These are phyloP conservation scores for Cutaneotrichosporon cavernicola DNA, from an alignment of 1,284 basidiomycete species.

Conservation along the genomic window DNA sequence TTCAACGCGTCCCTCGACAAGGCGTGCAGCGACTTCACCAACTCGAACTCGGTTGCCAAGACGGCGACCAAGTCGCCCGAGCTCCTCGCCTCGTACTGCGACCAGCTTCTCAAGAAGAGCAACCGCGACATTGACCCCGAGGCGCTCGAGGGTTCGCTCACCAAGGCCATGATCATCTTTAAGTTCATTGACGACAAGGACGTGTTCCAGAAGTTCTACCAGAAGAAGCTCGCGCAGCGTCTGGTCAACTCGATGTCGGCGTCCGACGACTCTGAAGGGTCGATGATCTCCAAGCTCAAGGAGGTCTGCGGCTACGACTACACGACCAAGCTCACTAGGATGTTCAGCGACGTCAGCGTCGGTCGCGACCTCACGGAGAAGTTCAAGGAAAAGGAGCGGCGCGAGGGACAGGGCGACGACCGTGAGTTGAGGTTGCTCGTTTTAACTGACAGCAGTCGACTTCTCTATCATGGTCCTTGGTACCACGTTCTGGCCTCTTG, in stretches of 20 bases:
- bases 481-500: constrained; percentile 94
- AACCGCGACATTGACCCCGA: constrained; percentile 91
- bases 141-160: constrained; percentile 83
- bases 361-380: constrained; percentile 94
- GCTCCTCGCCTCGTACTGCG: constrained; percentile 88
- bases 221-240: constrained; percentile 91
- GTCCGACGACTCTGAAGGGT: constrained; percentile 94
- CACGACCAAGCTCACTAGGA: constrained; percentile 94
- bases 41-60: constrained; percentile 86
- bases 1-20: constrained; percentile 92
- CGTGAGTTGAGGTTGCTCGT: constrained; percentile 27
- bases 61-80: constrained; percentile 90
- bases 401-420: constrained; percentile 61
- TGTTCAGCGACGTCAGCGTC: constrained; percentile 98
- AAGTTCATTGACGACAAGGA: constrained; percentile 99
- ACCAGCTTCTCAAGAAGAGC: constrained; percentile 86
- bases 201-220: constrained; percentile 99
- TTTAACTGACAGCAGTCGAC: constrained; percentile 59
- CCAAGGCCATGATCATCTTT: constrained; percentile 95
- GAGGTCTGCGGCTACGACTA: constrained; percentile 99
- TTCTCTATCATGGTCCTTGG: constrained; percentile 93
- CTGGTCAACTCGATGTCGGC: constrained; percentile 90
- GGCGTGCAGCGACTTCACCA: constrained; percentile 95
- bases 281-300: constrained; percentile 99
- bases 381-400: constrained; percentile 91